Evolutionary conservation across 345 rosid genomes (phyloP).

Genomic region (Lagerstroemia speciosa): DNA sequence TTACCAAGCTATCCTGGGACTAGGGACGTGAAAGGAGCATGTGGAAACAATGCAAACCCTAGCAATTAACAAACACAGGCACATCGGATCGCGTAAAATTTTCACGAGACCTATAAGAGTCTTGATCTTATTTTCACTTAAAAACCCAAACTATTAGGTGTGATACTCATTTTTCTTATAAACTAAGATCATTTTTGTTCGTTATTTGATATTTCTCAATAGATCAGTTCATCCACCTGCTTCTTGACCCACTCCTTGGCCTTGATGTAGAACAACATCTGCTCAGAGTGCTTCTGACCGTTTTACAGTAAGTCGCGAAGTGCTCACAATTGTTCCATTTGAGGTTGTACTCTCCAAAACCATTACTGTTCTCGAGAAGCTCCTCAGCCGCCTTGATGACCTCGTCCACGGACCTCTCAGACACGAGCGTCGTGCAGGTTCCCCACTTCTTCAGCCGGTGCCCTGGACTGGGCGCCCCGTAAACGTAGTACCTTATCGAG

Average conservation of each 20-base stretch:
- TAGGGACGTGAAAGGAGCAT: too few species aligned
- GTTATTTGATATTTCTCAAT: too few species aligned
- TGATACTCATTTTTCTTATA: too few species aligned
- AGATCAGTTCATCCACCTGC: background rate
- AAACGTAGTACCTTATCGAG: background rate
- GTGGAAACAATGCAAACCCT: too few species aligned
- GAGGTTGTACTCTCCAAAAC: background rate
- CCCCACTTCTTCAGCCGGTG: background rate
- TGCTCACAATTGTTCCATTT: background rate
- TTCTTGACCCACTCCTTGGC: background rate
- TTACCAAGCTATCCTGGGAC: too few species aligned
- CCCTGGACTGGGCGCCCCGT: background rate
- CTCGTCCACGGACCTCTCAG: background rate
- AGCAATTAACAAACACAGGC: too few species aligned
- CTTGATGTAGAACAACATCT: background rate
- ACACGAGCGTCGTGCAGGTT: constrained; percentile 2
- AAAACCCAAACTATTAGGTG: too few species aligned
- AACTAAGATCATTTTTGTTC: too few species aligned
- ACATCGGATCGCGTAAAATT: too few species aligned
- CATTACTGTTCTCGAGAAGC: background rate
- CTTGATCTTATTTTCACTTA: too few species aligned
- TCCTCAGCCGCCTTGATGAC: background rate
- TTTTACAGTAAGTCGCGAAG: background rate
- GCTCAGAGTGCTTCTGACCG: background rate
- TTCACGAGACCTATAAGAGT: too few species aligned